A percentile compares a stretch with the other conserved stretches of the same genome.
Evolutionary conservation across 257 asterid genomes (phyloP).

Genomic region (Solanum chilense): DNA sequence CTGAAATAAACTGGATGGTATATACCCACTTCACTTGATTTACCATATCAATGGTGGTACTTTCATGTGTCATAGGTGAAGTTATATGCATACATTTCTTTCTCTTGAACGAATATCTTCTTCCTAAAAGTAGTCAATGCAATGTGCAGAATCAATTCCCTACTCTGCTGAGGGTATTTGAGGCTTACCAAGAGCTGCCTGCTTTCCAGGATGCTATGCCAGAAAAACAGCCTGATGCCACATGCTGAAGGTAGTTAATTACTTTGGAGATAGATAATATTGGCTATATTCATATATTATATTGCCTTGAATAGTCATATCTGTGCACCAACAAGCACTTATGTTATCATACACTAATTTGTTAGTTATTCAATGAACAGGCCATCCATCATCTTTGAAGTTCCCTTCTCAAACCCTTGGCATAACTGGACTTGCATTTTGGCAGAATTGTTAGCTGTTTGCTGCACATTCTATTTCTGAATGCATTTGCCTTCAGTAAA

Average conservation of each 20-base stretch:
- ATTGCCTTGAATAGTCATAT: not conserved
- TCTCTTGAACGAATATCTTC: not conserved
- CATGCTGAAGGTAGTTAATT: conserved; percentile 19
- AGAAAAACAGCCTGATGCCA: conserved; percentile 50
- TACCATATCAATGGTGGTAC: not conserved
- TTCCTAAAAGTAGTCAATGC: not conserved
- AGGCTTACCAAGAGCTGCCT: conserved; percentile 34
- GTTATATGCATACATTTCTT: not conserved
- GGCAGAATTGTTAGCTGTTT: not conserved
- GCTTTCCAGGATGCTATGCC: conserved; percentile 50
- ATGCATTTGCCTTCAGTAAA: not conserved
- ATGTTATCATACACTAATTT: not conserved
- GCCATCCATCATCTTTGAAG: not conserved
- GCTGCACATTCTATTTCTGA: not conserved
- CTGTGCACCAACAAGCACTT: not conserved
- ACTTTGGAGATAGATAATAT: not conserved
- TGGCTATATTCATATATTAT: too few relatives aligned
- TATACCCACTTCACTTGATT: not conserved
- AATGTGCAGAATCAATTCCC: conserved; percentile 43
- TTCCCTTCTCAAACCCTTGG: not conserved
- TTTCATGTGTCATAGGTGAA: not conserved
- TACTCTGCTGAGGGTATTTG: conserved; percentile 18
- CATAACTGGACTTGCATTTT: not conserved
- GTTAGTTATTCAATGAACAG: not conserved
- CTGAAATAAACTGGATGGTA: not conserved